Conservation (phyloP, 2,329 filamentous ascomycete genomes). For the Conoideocrella luteorostrata region DNA sequence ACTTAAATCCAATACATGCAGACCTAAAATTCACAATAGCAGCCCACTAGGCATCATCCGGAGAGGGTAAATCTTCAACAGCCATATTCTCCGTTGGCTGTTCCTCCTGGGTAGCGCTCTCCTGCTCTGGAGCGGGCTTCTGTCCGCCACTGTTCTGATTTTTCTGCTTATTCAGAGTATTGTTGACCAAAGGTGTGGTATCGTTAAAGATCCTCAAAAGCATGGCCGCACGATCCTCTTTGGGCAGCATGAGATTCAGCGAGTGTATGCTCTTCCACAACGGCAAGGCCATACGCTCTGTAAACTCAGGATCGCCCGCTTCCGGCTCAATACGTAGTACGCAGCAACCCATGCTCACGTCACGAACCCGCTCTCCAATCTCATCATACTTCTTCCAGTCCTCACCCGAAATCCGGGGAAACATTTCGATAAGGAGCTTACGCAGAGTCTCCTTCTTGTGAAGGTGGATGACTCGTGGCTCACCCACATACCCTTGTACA, state of each 20-base stretch:
- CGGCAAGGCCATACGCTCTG: slow-evolving; percentile 80
- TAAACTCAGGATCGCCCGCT: slow-evolving; percentile 51
- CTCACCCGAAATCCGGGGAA: slow-evolving; percentile 75
- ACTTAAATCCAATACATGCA: not conserved
- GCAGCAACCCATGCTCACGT: slow-evolving; percentile 85
- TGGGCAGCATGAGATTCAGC: slow-evolving; percentile 95
- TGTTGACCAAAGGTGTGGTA: slow-evolving; percentile 73
- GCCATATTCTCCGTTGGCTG: slow-evolving; percentile 20
- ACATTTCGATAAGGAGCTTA: slow-evolving; percentile 89
- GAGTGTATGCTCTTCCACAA: slow-evolving; percentile 91
- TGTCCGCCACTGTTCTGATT: slow-evolving; percentile 16
- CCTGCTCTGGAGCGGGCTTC: slow-evolving; percentile 19
- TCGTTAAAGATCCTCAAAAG: slow-evolving; percentile 87
- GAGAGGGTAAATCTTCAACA: slow-evolving; percentile 32
- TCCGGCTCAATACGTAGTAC: slow-evolving; percentile 78
- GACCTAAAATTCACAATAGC: not conserved
- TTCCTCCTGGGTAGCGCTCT: slow-evolving; percentile 22
- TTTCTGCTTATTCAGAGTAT: slow-evolving; percentile 45
- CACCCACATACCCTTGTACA: slow-evolving; percentile 82
- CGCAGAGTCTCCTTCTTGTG: slow-evolving; percentile 73
- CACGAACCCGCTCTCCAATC: slow-evolving; percentile 74
- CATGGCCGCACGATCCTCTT: slow-evolving; percentile 93
- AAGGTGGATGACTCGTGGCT: slow-evolving; percentile 67
- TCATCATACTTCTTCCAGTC: slow-evolving; percentile 74
- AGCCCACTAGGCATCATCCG: slow-evolving; percentile 16